These are phyloP conservation scores for Perilla frutescens DNA, from an alignment of 257 asterid species.

Conservation along the genomic window DNA sequence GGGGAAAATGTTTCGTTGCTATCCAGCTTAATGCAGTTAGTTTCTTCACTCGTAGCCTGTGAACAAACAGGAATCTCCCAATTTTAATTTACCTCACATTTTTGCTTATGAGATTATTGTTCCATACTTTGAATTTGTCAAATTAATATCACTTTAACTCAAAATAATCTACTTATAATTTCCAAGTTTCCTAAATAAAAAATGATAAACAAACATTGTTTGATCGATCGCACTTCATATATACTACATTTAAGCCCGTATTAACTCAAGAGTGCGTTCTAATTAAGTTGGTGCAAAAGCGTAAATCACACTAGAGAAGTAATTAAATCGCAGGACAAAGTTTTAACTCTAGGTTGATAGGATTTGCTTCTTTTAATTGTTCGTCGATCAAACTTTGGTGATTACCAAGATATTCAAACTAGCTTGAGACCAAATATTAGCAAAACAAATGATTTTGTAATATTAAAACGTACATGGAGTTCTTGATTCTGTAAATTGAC, in stretches of 20 bases:
- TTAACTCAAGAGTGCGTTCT: no score
- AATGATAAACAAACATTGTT: no score
- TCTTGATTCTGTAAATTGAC: conserved; percentile 38
- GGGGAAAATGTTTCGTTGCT: conserved; percentile 46
- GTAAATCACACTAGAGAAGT: no score
- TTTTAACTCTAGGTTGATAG: not conserved
- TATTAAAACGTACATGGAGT: conserved; percentile 20
- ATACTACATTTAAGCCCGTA: no score
- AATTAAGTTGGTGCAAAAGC: no score
- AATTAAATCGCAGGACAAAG: not conserved
- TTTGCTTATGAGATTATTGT: no score
- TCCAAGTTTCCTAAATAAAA: no score
- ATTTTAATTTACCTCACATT: no score
- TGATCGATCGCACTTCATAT: no score
- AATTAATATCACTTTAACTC: no score
- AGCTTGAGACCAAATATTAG: conserved; percentile 21
- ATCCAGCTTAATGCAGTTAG: conserved; percentile 25
- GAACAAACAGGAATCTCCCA: not conserved
- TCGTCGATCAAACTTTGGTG: conserved; percentile 30
- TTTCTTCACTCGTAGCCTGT: conserved; percentile 17
- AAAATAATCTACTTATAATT: no score
- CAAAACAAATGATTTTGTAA: not conserved
- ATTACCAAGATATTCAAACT: conserved; percentile 47
- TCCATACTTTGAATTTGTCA: no score
- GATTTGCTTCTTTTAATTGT: not conserved